Evolutionary conservation across 768 basidiomycete species (phyloP).

Genomic region (Boletus sp.): DNA sequence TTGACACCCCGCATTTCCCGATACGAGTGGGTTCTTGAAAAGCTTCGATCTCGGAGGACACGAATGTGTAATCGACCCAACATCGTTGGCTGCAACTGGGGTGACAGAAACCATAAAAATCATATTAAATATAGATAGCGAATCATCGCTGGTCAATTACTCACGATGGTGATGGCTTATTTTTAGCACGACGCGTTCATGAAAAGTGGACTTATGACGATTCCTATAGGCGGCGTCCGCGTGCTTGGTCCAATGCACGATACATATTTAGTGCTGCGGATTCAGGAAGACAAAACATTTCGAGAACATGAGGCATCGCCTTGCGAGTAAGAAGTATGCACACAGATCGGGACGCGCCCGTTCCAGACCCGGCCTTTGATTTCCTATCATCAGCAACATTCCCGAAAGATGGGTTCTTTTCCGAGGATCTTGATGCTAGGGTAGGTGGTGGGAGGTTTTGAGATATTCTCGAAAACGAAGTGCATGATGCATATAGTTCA

Average conservation of each 20-base stretch:
- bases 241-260: slow-evolving; percentile 64
- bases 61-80: slow-evolving; percentile 4
- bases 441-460: slow-evolving; percentile 9
- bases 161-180: slow-evolving; percentile 4
- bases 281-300: slow-evolving; percentile 44
- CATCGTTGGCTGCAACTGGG: slow-evolving; percentile 3
- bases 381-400: background rate
- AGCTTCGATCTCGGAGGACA: background rate
- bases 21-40: background rate
- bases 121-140: slow-evolving; percentile 7
- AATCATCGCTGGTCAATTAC: slow-evolving; percentile 11
- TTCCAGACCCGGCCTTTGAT: slow-evolving; percentile 1
- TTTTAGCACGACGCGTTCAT: background rate
- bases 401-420: background rate
- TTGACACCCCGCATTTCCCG: background rate
- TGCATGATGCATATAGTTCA: slow-evolving; percentile 44
- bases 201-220: slow-evolving; percentile 4
- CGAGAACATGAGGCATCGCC: slow-evolving; percentile 52
- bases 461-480: slow-evolving; percentile 16
- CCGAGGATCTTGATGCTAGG: slow-evolving; percentile 9
- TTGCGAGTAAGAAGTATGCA: slow-evolving; percentile 49
- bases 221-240: slow-evolving; percentile 30
- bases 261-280: slow-evolving; percentile 50
- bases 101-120: background rate
- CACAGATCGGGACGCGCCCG: slow-evolving; percentile 14